A percentile compares a stretch with the other conserved stretches of the same genome.
phyloP scores from a whole-genome alignment of 208 protist species.

The Herpetomonas samuelpessoai region DNA sequence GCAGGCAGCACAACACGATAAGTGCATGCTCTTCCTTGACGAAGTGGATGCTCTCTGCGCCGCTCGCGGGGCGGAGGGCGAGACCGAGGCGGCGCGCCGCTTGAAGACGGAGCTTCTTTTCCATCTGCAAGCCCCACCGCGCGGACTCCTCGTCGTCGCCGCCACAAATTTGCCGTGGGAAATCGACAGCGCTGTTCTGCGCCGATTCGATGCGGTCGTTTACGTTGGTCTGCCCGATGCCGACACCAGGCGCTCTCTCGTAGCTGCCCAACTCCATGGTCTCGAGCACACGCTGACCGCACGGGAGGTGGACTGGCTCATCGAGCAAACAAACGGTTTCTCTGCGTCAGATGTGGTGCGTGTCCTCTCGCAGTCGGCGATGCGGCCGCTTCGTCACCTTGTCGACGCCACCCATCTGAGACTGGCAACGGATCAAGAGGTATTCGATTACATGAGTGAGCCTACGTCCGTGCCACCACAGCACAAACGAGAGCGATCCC shows the following conservation, averaged over 20 bases:
- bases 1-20: constrained; percentile 32
- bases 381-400: constrained; percentile 89
- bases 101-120: constrained; percentile 99
- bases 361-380: constrained; percentile 90
- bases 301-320: constrained; percentile 38
- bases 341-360: constrained; percentile 93
- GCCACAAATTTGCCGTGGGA: constrained; percentile 93
- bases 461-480: not conserved
- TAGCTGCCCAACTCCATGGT: constrained; percentile 26
- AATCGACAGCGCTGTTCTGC: constrained; percentile 82
- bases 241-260: constrained; percentile 26
- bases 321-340: constrained; percentile 60
- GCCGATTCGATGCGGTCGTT: constrained; percentile 87
- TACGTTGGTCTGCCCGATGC: constrained; percentile 77
- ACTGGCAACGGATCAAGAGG: constrained; percentile 15
- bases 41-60: constrained; percentile 93
- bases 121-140: constrained; percentile 73
- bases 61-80: constrained; percentile 53
- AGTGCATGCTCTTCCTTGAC: constrained; percentile 92
- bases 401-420: constrained; percentile 70
- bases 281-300: constrained; percentile 36
- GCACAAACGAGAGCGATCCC: too few relatives aligned
- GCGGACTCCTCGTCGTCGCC: constrained; percentile 72
- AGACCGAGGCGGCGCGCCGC: constrained; percentile 90
- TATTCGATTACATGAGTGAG: not conserved